Conservation (phyloP, 2,329 filamentous ascomycete genomes). For the Exophiala oligosperma region DNA sequence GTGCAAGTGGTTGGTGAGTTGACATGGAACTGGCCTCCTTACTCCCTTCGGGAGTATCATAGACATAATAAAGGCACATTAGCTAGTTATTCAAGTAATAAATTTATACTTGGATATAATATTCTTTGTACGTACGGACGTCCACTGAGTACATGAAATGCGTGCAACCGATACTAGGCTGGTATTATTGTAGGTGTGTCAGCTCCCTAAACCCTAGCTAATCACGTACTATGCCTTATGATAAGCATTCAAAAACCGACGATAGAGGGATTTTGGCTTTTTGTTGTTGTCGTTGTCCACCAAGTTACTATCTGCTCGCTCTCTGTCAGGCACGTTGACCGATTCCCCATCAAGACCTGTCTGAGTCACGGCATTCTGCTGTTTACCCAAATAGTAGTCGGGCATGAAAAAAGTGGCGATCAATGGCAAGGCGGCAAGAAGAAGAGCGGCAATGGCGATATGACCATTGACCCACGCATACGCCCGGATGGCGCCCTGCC, state of each 20-base stretch:
- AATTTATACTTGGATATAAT: too few relatives aligned
- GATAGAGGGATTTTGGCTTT: background rate
- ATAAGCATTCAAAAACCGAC: background rate
- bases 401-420: conserved; percentile 44
- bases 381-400: conserved; percentile 36
- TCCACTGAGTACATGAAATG: too few relatives aligned
- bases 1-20: too few relatives aligned
- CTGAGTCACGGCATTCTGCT: conserved; percentile 31
- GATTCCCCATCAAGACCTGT: conserved; percentile 29
- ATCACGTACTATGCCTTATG: background rate
- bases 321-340: conserved; percentile 8
- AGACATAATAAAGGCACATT: too few relatives aligned
- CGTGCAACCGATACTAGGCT: too few relatives aligned
- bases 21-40: too few relatives aligned
- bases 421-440: conserved; percentile 35
- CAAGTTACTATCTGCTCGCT: too few relatives aligned
- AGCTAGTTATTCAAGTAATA: too few relatives aligned
- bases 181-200: too few relatives aligned
- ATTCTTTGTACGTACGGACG: too few relatives aligned
- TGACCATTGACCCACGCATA: conserved; percentile 39
- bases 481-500: conserved; percentile 41
- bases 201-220: too few relatives aligned
- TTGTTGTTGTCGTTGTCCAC: background rate
- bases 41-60: too few relatives aligned
- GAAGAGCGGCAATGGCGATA: conserved; percentile 36